These are phyloP conservation scores for Pythium vanterpoolii DNA, from an alignment of 352 stramenopile genomes.

Conservation along the genomic window DNA sequence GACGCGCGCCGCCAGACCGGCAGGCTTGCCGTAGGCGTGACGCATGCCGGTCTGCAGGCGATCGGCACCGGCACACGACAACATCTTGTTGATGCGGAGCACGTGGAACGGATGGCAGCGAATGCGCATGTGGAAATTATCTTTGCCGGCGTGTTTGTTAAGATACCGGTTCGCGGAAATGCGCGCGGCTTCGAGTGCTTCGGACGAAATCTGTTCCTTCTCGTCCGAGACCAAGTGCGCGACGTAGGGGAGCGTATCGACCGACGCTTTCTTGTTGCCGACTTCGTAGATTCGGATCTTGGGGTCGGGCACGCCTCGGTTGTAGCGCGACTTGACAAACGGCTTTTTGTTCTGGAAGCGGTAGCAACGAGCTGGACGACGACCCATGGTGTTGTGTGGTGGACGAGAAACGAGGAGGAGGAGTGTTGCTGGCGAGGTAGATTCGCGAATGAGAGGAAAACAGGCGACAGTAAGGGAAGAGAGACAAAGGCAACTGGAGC, in stretches of 20 bases:
- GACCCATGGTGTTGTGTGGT: constrained; percentile 40
- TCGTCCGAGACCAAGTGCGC: constrained; percentile 95
- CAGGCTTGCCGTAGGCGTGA: constrained; percentile 99
- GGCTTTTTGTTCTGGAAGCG: constrained; percentile 99
- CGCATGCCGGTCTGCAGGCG: constrained; percentile 98
- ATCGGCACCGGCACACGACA: constrained; percentile 99
- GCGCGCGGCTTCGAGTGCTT: constrained; percentile 98
- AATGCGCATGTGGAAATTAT: constrained; percentile 99
- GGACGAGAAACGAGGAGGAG: no score
- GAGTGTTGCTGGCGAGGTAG: no score
- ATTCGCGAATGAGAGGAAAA: no score
- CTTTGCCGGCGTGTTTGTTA: constrained; percentile 97
- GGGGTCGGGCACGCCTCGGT: constrained; percentile 96
- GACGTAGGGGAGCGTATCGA: constrained; percentile 98
- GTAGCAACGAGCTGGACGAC: constrained; percentile 97
- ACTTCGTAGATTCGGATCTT: constrained; percentile 99
- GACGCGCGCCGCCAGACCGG: constrained; percentile 96
- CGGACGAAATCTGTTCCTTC: constrained; percentile 94
- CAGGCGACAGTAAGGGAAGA: neutral
- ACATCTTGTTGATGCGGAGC: constrained; percentile 99
- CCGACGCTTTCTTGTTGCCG: constrained; percentile 97
- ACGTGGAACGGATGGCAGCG: constrained; percentile 99
- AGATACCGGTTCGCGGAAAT: constrained; percentile 99
- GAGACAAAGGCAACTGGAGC: no score
- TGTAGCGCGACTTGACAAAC: constrained; percentile 99